phyloP scores from a whole-genome alignment of 306 rosid species.

The Ormosia emarginata region DNA sequence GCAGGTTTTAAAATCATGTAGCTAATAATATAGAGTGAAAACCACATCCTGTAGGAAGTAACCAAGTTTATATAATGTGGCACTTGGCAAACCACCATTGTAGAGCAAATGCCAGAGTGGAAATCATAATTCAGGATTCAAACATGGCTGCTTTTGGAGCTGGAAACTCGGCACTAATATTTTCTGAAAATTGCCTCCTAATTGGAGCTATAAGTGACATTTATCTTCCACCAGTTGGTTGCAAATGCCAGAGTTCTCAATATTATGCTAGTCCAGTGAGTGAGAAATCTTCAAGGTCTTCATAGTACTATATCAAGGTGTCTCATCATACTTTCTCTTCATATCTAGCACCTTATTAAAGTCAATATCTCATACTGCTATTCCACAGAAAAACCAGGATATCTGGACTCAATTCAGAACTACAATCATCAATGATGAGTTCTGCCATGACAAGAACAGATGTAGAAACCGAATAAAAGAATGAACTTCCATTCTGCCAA shows the following conservation, averaged over 20 bases:
- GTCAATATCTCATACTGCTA: not conserved
- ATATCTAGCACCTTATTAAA: not conserved
- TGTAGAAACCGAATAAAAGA: not conserved
- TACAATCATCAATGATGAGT: not conserved
- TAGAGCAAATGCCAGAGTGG: not conserved
- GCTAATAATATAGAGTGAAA: not conserved
- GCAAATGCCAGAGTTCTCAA: not conserved
- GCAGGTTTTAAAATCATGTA: not conserved
- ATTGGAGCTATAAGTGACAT: not conserved
- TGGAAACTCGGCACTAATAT: not conserved
- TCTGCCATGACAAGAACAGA: not conserved
- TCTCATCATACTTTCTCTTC: not conserved
- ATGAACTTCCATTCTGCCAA: not conserved
- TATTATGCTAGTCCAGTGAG: not conserved
- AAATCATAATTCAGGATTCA: not conserved
- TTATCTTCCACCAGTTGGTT: not conserved
- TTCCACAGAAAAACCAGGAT: not conserved
- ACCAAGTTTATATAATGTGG: not conserved
- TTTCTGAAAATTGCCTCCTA: not conserved
- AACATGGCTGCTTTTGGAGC: not conserved
- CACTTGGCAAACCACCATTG: not conserved
- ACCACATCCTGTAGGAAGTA: not conserved
- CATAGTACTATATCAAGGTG: not conserved
- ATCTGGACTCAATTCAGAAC: not conserved
- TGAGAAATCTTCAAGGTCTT: not conserved